These are phyloP conservation scores for Pisolithus tinctorius DNA, from an alignment of 768 basidiomycete genomes.

Conservation along the genomic window DNA sequence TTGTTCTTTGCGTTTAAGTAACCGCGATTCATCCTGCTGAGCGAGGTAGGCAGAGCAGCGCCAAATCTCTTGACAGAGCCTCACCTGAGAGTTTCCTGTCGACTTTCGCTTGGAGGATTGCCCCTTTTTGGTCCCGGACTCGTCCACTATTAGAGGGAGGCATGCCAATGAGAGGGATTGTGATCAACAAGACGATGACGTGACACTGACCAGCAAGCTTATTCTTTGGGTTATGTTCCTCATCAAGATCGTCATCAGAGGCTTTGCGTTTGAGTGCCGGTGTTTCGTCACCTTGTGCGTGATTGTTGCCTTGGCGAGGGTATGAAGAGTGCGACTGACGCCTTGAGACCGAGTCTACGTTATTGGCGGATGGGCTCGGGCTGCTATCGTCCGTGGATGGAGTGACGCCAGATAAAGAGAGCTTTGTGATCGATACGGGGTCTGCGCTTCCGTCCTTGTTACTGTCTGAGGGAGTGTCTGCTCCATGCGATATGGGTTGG, in stretches of 20 bases:
- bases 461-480: conserved; percentile 13
- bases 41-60: conserved; percentile 1
- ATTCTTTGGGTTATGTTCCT: conserved; percentile 61
- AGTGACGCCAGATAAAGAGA: conserved; percentile 44
- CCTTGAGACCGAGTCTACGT: conserved; percentile 24
- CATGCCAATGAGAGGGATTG: not conserved
- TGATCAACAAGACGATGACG: not conserved
- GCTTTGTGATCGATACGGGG: conserved; percentile 48
- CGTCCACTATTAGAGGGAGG: conserved; percentile 15
- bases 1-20: conserved; percentile 91
- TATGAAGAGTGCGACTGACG: conserved; percentile 10
- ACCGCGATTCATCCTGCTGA: conserved; percentile 59
- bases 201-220: conserved; percentile 51
- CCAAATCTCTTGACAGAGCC: conserved; percentile 1
- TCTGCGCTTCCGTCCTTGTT: conserved; percentile 42
- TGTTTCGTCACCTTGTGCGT: conserved; percentile 32
- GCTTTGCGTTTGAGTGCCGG: conserved; percentile 71
- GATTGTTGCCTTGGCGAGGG: conserved; percentile 19
- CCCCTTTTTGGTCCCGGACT: conserved; percentile 21
- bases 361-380: conserved; percentile 61
- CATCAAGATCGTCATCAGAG: conserved; percentile 52
- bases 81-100: conserved; percentile 30
- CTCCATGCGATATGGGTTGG: conserved; percentile 15
- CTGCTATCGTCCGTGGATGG: conserved; percentile 73
- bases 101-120: conserved; percentile 34